phyloP scores from a whole-genome alignment of 2,329 filamentous ascomycete species.

The Geosmithia morbida region DNA sequence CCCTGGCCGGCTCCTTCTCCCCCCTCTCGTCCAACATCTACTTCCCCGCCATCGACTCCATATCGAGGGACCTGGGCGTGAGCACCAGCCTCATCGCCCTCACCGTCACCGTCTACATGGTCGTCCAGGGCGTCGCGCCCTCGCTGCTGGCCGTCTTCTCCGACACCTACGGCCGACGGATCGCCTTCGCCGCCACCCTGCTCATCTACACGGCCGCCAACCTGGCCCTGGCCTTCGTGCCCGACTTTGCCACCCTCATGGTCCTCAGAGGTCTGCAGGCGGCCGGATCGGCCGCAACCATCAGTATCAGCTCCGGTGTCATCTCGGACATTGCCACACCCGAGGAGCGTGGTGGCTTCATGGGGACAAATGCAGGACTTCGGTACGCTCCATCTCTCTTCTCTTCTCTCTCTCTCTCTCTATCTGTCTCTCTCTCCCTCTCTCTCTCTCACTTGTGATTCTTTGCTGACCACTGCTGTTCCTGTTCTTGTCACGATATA shows the following conservation, averaged over 20 bases:
- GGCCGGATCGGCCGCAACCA: slow-evolving; percentile 7
- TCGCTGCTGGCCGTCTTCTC: slow-evolving; percentile 25
- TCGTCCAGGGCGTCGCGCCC: slow-evolving; percentile 28
- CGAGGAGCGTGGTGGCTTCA: slow-evolving; percentile 7
- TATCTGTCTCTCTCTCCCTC: no score
- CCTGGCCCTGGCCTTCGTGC: slow-evolving; percentile 4
- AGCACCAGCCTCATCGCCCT: slow-evolving; percentile 16
- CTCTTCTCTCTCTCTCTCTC: not conserved
- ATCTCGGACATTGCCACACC: slow-evolving; percentile 9
- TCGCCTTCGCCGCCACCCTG: slow-evolving; percentile 3
- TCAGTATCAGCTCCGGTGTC: slow-evolving; percentile 10
- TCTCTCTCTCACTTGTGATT: no score
- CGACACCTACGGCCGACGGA: slow-evolving; percentile 11
- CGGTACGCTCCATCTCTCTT: slow-evolving; percentile 2
- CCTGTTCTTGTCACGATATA: no score
- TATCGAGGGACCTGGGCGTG: slow-evolving; percentile 8
- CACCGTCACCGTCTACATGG: slow-evolving; percentile 22
- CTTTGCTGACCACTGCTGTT: not conserved
- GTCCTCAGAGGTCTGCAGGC: slow-evolving; percentile 8
- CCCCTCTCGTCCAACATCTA: slow-evolving; percentile 12
- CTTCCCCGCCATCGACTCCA: slow-evolving; percentile 10
- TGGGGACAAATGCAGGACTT: slow-evolving; percentile 7
- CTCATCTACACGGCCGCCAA: slow-evolving; percentile 4
- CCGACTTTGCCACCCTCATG: slow-evolving; percentile 4
- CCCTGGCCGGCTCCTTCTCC: slow-evolving; percentile 7